A percentile compares a stretch with the other conserved stretches of the same genome.
Evolutionary conservation across 164 flowering plant genomes (phyloP).

Genomic region (Macadamia integrifolia): DNA sequence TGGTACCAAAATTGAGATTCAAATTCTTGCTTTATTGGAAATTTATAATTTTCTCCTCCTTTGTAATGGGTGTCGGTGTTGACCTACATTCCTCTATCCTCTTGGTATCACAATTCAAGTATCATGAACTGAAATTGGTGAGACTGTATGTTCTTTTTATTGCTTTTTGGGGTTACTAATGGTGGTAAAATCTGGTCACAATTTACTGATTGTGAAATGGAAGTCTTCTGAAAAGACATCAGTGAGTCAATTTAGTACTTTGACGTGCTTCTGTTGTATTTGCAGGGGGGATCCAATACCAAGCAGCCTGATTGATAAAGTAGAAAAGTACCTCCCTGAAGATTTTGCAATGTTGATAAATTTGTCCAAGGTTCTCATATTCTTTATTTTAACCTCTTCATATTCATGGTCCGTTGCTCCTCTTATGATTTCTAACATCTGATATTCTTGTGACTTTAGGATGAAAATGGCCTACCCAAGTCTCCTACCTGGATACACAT

Average conservation of each 20-base stretch:
- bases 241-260: not conserved
- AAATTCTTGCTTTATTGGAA: not conserved
- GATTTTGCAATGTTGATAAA: slow-evolving; percentile 44
- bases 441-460: slow-evolving; percentile 29
- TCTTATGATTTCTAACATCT: slow-evolving; percentile 9
- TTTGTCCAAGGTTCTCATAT: slow-evolving; percentile 38
- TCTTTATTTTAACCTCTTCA: slow-evolving; percentile 1
- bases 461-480: slow-evolving; percentile 19
- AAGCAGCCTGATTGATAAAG: slow-evolving; percentile 52
- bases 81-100: not conserved
- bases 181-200: slow-evolving; percentile 4
- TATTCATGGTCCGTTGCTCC: not conserved
- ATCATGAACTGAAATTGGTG: not conserved
- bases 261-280: slow-evolving; percentile 12
- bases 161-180: not conserved
- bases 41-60: not conserved
- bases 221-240: not conserved
- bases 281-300: slow-evolving; percentile 94
- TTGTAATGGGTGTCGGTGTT: not conserved
- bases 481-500: slow-evolving; percentile 81
- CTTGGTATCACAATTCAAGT: not conserved
- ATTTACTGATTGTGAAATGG: slow-evolving; percentile 1
- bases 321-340: slow-evolving; percentile 71
- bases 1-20: not conserved
- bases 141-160: not conserved